phyloP scores from a whole-genome alignment of 176 grass and related monocot genomes.

The Puya raimondii region DNA sequence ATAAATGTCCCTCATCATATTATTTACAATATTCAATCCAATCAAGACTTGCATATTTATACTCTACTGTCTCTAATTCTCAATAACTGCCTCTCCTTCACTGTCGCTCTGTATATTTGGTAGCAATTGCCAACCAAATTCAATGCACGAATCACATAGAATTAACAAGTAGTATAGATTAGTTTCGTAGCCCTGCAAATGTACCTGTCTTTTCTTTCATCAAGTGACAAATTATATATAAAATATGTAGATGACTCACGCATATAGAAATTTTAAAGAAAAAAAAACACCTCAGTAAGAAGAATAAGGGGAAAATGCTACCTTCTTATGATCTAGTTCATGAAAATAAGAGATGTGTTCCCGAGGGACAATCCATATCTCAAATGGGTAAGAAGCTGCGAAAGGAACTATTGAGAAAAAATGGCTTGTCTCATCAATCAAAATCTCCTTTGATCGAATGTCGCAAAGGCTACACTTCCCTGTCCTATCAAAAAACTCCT shows the following conservation, averaged over 20 bases:
- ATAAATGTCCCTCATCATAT: too few species aligned
- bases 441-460: conserved; percentile 36
- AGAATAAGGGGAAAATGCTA: conserved; percentile 10
- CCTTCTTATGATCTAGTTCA: conserved; percentile 70
- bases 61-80: too few species aligned
- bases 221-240: too few species aligned
- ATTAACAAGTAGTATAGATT: too few species aligned
- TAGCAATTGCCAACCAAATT: too few species aligned
- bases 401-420: conserved; percentile 76
- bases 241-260: background rate
- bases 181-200: too few species aligned
- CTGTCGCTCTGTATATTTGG: too few species aligned
- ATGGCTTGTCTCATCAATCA: conserved; percentile 48
- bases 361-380: conserved; percentile 81
- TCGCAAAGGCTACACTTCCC: conserved; percentile 75
- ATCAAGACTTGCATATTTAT: too few species aligned
- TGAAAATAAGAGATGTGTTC: conserved; percentile 69
- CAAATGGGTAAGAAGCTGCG: conserved; percentile 90
- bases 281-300: background rate
- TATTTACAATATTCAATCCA: too few species aligned
- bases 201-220: too few species aligned
- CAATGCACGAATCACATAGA: too few species aligned
- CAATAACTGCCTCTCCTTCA: too few species aligned
- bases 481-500: conserved; percentile 49
- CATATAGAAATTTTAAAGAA: background rate